Evolutionary conservation across 768 basidiomycete genomes (phyloP).

Genomic region (Leccinellum rugosiceps): DNA sequence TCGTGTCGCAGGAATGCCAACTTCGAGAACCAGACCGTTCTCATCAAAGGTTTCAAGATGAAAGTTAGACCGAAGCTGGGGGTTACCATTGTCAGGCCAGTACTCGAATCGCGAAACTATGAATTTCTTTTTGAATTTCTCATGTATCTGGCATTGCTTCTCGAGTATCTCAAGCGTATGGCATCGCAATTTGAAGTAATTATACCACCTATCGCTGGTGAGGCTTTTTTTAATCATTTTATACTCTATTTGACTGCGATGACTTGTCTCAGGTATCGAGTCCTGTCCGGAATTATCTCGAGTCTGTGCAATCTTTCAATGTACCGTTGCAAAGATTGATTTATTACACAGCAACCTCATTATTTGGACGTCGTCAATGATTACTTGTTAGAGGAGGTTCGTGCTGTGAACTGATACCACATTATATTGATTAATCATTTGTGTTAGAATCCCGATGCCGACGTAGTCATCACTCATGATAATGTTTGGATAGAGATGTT

Average conservation of each 20-base stretch:
- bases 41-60: slow-evolving; percentile 11
- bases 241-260: not conserved
- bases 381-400: slow-evolving; percentile 8
- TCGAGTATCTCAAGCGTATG: not conserved
- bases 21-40: slow-evolving; percentile 9
- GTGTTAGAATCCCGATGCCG: not conserved
- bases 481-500: slow-evolving; percentile 11
- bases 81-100: not conserved
- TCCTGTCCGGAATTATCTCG: not conserved
- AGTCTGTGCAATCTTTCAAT: not conserved
- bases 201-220: not conserved
- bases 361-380: slow-evolving; percentile 7
- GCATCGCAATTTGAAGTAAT: no score
- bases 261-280: not conserved
- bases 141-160: not conserved
- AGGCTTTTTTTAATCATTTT: not conserved
- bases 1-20: not conserved
- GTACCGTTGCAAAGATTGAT: not conserved
- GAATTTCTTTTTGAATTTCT: no score
- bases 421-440: not conserved
- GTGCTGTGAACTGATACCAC: not conserved
- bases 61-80: not conserved
- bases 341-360: slow-evolving; percentile 1
- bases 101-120: no score
- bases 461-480: slow-evolving; percentile 10